phyloP scores from a whole-genome alignment of 495 filamentous ascomycete species.

The Xylaria sp. region DNA sequence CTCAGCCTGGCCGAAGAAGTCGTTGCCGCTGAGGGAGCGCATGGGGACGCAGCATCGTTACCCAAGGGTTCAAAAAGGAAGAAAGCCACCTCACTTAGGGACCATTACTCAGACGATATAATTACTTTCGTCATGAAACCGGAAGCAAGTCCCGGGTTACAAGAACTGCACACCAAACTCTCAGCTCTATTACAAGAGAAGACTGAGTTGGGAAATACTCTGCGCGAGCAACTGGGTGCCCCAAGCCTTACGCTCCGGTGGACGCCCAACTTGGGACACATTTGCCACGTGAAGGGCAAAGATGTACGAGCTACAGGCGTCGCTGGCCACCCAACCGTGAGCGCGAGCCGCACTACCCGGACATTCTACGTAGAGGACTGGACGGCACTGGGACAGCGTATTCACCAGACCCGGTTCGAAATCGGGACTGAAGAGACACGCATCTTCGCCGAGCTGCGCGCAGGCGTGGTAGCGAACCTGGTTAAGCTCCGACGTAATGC shows the following conservation, averaged over 20 bases:
- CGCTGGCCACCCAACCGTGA: slow-evolving; percentile 52
- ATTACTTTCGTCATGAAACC: slow-evolving; percentile 87
- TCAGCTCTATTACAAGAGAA: slow-evolving; percentile 65
- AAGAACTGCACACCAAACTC: slow-evolving; percentile 70
- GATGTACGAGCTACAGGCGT: slow-evolving; percentile 54
- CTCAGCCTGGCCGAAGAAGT: slow-evolving; percentile 73
- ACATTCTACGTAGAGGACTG: slow-evolving; percentile 85
- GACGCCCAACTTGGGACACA: slow-evolving; percentile 83
- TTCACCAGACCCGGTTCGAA: slow-evolving; percentile 74
- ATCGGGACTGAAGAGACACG: slow-evolving; percentile 82
- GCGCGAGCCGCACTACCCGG: slow-evolving; percentile 80
- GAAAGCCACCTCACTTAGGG: slow-evolving; percentile 47
- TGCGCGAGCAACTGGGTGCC: slow-evolving; percentile 61
- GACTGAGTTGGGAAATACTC: slow-evolving; percentile 59
- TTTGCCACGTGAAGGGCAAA: slow-evolving; percentile 89
- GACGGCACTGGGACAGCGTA: slow-evolving; percentile 75
- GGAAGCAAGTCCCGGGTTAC: slow-evolving; percentile 69
- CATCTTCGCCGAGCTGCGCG: slow-evolving; percentile 73
- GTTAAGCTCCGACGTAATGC: slow-evolving; percentile 87
- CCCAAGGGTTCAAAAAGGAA: slow-evolving; percentile 54
- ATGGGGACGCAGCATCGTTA: slow-evolving; percentile 48
- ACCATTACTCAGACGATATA: slow-evolving; percentile 59
- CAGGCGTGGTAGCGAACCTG: slow-evolving; percentile 77
- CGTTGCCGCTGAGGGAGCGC: slow-evolving; percentile 62
- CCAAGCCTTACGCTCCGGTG: slow-evolving; percentile 76